Percentiles rank a stretch among this genome's conserved stretches.
phyloP scores from a whole-genome alignment of 1,139 yeast genomes.

The Kazachstania sp. region DNA sequence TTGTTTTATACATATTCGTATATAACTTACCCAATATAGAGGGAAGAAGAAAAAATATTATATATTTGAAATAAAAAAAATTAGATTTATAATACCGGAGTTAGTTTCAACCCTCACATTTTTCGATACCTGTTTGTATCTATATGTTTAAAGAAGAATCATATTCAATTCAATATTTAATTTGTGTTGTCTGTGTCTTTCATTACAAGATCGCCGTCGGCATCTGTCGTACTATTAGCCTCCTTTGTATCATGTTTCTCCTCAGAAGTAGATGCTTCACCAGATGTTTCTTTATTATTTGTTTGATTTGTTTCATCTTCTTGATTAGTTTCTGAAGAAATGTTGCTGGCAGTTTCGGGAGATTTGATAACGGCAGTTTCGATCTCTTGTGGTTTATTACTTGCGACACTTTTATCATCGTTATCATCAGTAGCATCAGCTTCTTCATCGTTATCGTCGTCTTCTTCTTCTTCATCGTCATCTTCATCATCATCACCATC shows the following conservation, averaged over 20 bases:
- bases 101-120: too few species aligned
- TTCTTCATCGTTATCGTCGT: slow-evolving; percentile 4
- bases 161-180: too few species aligned
- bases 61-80: background rate
- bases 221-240: background rate
- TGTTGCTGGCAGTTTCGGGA: background rate
- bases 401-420: background rate
- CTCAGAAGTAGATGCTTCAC: background rate
- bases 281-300: background rate
- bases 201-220: background rate
- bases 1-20: background rate
- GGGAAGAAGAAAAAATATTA: background rate
- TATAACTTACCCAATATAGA: background rate
- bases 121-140: too few species aligned
- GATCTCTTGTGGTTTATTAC: background rate
- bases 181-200: background rate
- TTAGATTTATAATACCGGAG: too few species aligned
- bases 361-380: background rate
- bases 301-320: background rate
- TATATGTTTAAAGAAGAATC: too few species aligned
- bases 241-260: background rate
- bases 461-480: slow-evolving; percentile 5
- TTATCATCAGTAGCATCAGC: background rate
- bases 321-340: background rate
- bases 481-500: slow-evolving; percentile 4